phyloP scores from a whole-genome alignment of 108 stramenopile species.

The Seminavis robusta region DNA sequence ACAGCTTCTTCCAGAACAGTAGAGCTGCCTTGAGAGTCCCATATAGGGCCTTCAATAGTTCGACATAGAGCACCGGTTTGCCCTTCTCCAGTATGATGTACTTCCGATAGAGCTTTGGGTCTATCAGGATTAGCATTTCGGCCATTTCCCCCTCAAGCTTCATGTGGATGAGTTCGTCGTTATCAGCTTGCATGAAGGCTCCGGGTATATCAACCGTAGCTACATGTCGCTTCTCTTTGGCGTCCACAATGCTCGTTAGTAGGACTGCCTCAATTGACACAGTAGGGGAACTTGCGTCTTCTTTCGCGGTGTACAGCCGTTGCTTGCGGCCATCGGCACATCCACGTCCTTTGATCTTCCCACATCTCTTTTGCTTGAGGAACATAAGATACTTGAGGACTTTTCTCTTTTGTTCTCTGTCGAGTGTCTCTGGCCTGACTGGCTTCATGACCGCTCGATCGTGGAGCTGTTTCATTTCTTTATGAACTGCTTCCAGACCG shows the following conservation, averaged over 20 bases:
- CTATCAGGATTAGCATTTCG: conserved; percentile 18
- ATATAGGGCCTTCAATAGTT: conserved; percentile 28
- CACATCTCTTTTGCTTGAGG: conserved; percentile 11
- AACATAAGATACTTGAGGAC: conserved; percentile 13
- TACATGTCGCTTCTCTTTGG: conserved; percentile 32
- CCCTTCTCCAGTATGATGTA: conserved; percentile 23
- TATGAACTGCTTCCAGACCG: conserved; percentile 19
- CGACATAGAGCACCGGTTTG: conserved; percentile 16
- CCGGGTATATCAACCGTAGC: conserved; percentile 40
- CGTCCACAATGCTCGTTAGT: conserved; percentile 23
- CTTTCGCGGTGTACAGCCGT: conserved; percentile 16
- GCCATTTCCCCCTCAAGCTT: conserved; percentile 16
- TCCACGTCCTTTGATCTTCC: conserved; percentile 15
- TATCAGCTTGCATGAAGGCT: conserved; percentile 45
- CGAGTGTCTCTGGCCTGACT: conserved; percentile 7
- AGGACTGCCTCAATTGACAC: conserved; percentile 24
- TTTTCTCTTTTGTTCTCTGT: not conserved
- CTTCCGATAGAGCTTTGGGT: conserved; percentile 5
- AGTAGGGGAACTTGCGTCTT: conserved; percentile 39
- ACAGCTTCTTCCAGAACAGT: conserved; percentile 20
- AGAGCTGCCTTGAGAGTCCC: conserved; percentile 25
- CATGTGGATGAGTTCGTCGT: conserved; percentile 15
- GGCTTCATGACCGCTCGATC: conserved; percentile 9
- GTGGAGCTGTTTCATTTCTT: conserved; percentile 43
- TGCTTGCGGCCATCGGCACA: conserved; percentile 41